Conservation (phyloP, 208 protist species). For the Giardia duodenalis region DNA sequence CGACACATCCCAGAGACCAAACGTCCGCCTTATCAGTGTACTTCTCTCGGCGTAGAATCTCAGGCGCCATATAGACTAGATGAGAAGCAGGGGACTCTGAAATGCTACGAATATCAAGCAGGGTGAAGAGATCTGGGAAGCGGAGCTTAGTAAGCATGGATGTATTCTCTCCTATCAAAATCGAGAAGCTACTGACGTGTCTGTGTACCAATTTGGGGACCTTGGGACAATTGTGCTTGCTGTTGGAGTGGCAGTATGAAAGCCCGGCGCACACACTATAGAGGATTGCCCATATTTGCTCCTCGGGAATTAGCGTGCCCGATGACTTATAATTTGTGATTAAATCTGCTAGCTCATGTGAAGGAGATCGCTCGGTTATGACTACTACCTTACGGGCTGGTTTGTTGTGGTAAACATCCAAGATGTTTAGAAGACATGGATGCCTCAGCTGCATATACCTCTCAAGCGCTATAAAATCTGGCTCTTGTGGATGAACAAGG, state of each 20-base stretch:
- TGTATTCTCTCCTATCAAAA: neutral
- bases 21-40: neutral
- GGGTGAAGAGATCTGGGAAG: neutral
- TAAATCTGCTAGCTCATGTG: neutral
- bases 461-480: neutral
- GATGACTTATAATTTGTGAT: neutral
- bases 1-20: slow-evolving; percentile 56
- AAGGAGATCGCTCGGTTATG: neutral
- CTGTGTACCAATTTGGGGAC: neutral
- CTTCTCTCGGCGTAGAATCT: neutral
- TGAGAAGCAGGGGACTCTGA: neutral
- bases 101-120: neutral
- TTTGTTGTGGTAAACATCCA: neutral
- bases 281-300: neutral
- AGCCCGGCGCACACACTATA: neutral
- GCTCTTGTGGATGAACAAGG: neutral
- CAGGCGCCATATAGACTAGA: neutral
- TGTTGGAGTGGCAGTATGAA: neutral
- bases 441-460: neutral
- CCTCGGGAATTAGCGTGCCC: neutral
- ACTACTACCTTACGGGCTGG: neutral
- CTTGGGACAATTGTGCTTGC: neutral
- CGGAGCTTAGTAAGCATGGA: neutral
- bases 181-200: neutral
- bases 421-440: neutral